Conservation (phyloP, 225 moss, liverwort and hornwort species). For the Physcomitrium patens region DNA sequence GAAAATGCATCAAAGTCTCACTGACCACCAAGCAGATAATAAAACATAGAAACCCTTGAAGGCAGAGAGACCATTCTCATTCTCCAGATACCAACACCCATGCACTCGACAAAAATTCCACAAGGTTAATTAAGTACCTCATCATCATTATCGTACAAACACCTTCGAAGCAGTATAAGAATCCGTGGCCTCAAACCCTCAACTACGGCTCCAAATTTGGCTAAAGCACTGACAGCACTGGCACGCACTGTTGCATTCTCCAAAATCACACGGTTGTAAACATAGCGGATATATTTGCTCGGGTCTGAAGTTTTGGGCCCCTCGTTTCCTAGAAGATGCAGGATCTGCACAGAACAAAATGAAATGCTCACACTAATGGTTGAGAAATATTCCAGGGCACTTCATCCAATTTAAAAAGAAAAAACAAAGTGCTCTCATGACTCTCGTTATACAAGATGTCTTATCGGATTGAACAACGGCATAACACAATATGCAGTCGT, state of each 20-base stretch:
- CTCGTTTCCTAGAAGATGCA: constrained; percentile 92
- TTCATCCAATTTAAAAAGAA: background rate
- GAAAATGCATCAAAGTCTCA: too few species aligned
- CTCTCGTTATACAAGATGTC: background rate
- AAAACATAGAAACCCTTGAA: background rate
- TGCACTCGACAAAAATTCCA: background rate
- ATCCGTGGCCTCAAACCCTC: constrained; percentile 80
- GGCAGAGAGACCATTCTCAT: constrained; percentile 4
- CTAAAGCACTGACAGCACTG: constrained; percentile 92
- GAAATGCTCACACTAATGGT: background rate
- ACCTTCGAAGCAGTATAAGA: constrained; percentile 75
- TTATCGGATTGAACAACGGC: background rate
- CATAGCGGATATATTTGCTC: constrained; percentile 94
- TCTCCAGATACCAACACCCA: constrained; percentile 1
- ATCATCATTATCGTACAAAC: constrained; percentile 92
- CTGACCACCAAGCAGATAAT: too few species aligned
- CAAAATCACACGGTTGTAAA: constrained; percentile 89
- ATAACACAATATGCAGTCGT: constrained; percentile 12
- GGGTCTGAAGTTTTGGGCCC: constrained; percentile 92
- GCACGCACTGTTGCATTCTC: constrained; percentile 97
- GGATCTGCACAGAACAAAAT: constrained; percentile 51
- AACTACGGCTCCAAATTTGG: constrained; percentile 87
- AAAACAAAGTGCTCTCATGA: background rate
- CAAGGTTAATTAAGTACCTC: constrained; percentile 57
- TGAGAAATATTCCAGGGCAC: too few species aligned